Base-by-base conservation (phyloP, 805 yeast genomes). In the Jamesozyma spencerorum region DNA sequence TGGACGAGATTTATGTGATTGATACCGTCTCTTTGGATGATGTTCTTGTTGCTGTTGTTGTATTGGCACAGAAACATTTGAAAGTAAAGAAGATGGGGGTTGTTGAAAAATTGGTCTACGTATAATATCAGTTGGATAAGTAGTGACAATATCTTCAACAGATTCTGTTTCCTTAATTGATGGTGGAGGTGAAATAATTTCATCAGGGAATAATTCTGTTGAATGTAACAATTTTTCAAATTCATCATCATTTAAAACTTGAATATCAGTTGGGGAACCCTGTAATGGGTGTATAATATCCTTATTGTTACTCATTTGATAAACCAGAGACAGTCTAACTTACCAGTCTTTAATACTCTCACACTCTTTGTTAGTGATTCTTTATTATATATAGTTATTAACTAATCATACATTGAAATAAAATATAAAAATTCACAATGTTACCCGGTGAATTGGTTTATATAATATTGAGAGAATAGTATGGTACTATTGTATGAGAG, bases 1-100 rank as follows among this genome's bases (percentile, higher is more conserved):
- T 1, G 97, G 94, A 39, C 86, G 68, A 0, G 78, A 55, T 53
- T 80, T 81, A 37, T 53, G 53, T 8, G 46, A 36, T 30, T 44
- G 48, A 24, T 47, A 46, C 31, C 51, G 50, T 22, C 50, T 39
- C 11, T 44, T 34, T 13, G 19, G 29, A 6, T 18, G 29, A 4
- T 18, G 36, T 38, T 20, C 2, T 14, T 20, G 32, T n/a, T 15
- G 27, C 18, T 18, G 37, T 37, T 15, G 31, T 36, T 24, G 43
- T 29, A n/a, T 31, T 22, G 14, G 36, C 13, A 14, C 13, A 5
- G 17, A 3, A 13, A 13, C n/a, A 13, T 5, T 15, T 5, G 32
- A n/a, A 7, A n/a, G 32, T 29, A n/a, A 15, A n/a, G 18, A n/a
- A 15, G 32, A 29, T 29, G 32, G 18, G 6, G 32, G 24, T 18